These are phyloP conservation scores for Hsuehochloa calcarea DNA, from an alignment of 176 grass and related monocot species.

Conservation along the genomic window DNA sequence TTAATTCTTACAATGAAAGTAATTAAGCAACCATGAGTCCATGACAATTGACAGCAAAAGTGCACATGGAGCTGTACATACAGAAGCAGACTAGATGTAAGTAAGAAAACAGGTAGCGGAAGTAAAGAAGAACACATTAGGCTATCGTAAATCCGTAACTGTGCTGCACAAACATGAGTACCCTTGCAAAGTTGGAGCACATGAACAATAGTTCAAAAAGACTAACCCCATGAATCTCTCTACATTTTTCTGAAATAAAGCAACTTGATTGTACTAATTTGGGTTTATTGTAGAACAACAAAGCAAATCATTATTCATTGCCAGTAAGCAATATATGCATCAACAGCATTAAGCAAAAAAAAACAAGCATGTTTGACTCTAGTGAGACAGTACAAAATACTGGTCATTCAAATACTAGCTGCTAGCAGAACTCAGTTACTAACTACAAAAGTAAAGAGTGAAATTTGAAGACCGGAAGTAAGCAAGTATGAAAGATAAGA, in stretches of 20 bases:
- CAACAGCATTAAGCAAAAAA: background rate
- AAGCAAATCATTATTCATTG: background rate
- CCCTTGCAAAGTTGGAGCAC: background rate
- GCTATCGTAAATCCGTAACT: no score
- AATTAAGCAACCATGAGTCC: no score
- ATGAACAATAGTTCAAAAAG: no score
- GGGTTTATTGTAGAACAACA: background rate
- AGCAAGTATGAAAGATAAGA: background rate
- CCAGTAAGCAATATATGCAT: background rate
- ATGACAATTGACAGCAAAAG: no score
- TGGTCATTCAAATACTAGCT: no score
- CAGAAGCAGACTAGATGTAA: no score
- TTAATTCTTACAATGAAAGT: no score
- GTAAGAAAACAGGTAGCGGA: no score
- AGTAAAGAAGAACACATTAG: no score
- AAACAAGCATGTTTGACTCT: background rate
- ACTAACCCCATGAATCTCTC: no score
- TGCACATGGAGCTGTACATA: no score
- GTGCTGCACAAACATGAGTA: no score
- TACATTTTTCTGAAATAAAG: background rate
- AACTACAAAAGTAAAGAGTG: background rate
- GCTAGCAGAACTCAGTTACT: accelerated
- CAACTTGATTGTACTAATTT: slow-evolving; percentile 4
- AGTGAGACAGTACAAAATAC: background rate
- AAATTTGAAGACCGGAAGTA: background rate